A percentile compares a stretch with the other conserved stretches of the same genome.
phyloP scores from a whole-genome alignment of 768 basidiomycete species.

The Rhodocollybia butyracea region DNA sequence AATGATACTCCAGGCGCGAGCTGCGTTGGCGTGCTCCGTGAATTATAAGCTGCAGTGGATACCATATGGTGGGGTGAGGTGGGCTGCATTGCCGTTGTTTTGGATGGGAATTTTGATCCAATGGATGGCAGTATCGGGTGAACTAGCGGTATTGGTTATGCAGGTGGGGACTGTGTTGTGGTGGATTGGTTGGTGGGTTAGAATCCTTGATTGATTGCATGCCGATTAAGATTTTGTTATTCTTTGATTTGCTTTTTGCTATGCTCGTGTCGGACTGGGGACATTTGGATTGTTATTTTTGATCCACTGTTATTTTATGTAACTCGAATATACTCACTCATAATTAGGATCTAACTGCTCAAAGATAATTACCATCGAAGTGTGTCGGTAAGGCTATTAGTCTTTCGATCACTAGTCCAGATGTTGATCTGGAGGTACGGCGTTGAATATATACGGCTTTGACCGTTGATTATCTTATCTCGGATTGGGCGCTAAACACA shows the following conservation, averaged over 20 bases:
- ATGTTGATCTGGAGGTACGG: background rate
- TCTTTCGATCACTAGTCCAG: background rate
- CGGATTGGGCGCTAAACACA: background rate
- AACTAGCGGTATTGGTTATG: conserved; percentile 55
- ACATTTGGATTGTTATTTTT: too few species aligned
- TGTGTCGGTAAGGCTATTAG: background rate
- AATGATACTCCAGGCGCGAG: conserved; percentile 53
- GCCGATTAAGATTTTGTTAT: background rate
- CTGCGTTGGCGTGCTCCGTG: conserved; percentile 51
- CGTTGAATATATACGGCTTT: background rate
- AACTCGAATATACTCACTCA: too few species aligned
- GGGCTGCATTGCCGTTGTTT: conserved; percentile 44
- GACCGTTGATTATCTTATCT: background rate
- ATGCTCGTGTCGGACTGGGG: background rate
- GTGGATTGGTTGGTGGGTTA: conserved; percentile 76
- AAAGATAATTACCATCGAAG: background rate
- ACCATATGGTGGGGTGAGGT: conserved; percentile 53
- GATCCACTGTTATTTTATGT: too few species aligned
- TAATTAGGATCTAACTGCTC: too few species aligned
- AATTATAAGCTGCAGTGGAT: conserved; percentile 58
- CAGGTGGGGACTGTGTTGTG: conserved; percentile 58
- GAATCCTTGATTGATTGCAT: conserved; percentile 39
- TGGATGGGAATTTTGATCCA: conserved; percentile 62
- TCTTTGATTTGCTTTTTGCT: background rate
- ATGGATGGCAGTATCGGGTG: conserved; percentile 63